Conservation (phyloP, 1,284 basidiomycete species). For the Lignosus rhinocerotis region DNA sequence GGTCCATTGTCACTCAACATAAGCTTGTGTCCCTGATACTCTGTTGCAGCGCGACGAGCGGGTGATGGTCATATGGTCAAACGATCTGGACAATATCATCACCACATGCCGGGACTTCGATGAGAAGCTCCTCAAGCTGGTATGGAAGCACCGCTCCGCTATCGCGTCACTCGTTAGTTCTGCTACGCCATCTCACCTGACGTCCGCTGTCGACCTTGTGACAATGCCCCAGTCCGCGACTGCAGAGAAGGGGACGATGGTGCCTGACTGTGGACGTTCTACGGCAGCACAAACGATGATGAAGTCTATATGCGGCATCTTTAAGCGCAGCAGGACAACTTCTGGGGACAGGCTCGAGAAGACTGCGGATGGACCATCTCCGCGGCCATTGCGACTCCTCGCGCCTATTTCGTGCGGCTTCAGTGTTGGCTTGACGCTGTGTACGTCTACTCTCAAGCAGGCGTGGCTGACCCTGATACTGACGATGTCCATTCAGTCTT, state of each 20-base stretch:
- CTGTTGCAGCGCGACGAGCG: slow-evolving; percentile 64
- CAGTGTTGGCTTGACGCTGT: slow-evolving; percentile 61
- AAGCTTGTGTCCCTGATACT: neutral
- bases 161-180: slow-evolving; percentile 38
- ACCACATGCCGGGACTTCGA: slow-evolving; percentile 68
- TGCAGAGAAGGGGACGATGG: slow-evolving; percentile 22
- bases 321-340: slow-evolving; percentile 38
- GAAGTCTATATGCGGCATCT: slow-evolving; percentile 42
- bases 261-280: slow-evolving; percentile 34
- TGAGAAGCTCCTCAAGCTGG: slow-evolving; percentile 76
- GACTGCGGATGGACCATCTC: slow-evolving; percentile 31
- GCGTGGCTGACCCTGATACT: neutral
- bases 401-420: slow-evolving; percentile 79
- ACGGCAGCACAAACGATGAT: slow-evolving; percentile 38
- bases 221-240: slow-evolving; percentile 28
- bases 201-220: slow-evolving; percentile 54
- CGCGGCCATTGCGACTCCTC: slow-evolving; percentile 67
- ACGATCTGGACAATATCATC: slow-evolving; percentile 71
- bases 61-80: slow-evolving; percentile 76
- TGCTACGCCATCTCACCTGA: slow-evolving; percentile 49
- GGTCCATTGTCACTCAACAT: slow-evolving; percentile 23
- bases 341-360: slow-evolving; percentile 55
- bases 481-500: slow-evolving; percentile 47
- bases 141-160: slow-evolving; percentile 63
- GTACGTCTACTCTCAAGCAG: slow-evolving; percentile 40